phyloP scores from a whole-genome alignment of 164 flowering plant genomes.

The Berberis thunbergii region DNA sequence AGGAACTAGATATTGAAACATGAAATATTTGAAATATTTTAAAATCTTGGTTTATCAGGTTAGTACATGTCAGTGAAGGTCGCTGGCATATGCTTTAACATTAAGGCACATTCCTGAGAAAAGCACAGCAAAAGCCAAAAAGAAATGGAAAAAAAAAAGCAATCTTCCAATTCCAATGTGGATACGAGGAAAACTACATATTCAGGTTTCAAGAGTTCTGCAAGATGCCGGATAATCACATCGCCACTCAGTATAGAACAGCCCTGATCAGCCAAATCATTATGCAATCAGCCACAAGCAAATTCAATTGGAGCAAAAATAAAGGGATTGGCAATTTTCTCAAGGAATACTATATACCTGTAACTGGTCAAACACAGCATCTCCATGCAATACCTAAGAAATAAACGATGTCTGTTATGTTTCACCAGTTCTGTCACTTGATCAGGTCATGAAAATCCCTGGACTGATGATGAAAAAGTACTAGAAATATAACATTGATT shows the following conservation, averaged over 20 bases:
- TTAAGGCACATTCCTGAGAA: too few species aligned
- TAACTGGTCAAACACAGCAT: slow-evolving; percentile 72
- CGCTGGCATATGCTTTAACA: too few species aligned
- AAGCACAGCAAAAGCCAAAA: too few species aligned
- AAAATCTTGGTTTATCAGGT: too few species aligned
- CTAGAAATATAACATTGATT: too few species aligned
- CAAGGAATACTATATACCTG: slow-evolving; percentile 36
- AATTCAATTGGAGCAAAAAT: neutral
- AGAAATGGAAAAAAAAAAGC: neutral
- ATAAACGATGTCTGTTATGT: slow-evolving; percentile 4
- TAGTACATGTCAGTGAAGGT: too few species aligned
- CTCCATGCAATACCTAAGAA: slow-evolving; percentile 92
- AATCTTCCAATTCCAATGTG: slow-evolving; percentile 12
- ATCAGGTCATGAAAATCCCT: neutral
- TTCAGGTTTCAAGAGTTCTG: slow-evolving; percentile 62
- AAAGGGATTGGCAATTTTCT: slow-evolving; percentile 5
- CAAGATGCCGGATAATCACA: slow-evolving; percentile 86
- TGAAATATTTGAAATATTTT: too few species aligned
- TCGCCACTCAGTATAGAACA: slow-evolving; percentile 98
- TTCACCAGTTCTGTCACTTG: neutral
- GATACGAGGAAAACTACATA: slow-evolving; percentile 98
- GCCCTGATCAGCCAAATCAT: slow-evolving; percentile 40
- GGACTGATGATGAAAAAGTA: slow-evolving; percentile 1
- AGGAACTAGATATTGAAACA: neutral
- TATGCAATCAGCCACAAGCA: slow-evolving; percentile 7